A percentile compares a stretch with the other conserved stretches of the same genome.
phyloP scores from a whole-genome alignment of 228 moss, liverwort and hornwort species.

The Sphagnum fallax region DNA sequence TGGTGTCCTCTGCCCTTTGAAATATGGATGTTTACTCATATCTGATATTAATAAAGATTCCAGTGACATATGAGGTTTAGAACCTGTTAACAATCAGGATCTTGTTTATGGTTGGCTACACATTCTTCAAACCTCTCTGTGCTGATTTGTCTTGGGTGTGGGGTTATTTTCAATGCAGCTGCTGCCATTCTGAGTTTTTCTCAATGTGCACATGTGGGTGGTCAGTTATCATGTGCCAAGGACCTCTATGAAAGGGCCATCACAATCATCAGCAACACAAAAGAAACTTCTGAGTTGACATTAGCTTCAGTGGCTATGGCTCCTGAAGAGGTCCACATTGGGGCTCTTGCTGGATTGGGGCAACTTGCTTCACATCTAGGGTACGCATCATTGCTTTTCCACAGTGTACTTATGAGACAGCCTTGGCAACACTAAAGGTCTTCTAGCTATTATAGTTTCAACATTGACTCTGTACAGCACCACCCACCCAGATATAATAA shows the following conservation, averaged over 20 bases:
- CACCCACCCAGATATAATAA: too few species aligned
- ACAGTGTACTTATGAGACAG: neutral
- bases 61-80: neutral
- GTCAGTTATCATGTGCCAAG: constrained; percentile 57
- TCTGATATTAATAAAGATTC: too few species aligned
- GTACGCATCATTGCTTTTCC: constrained; percentile 18
- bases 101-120: too few species aligned
- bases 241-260: constrained; percentile 66
- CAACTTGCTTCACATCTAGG: constrained; percentile 66
- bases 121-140: too few species aligned
- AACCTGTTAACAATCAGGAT: neutral
- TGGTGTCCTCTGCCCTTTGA: too few species aligned
- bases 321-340: constrained; percentile 62
- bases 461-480: too few species aligned
- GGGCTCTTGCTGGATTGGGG: constrained; percentile 80
- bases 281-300: constrained; percentile 28
- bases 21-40: too few species aligned
- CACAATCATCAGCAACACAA: constrained; percentile 40
- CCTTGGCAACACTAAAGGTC: too few species aligned
- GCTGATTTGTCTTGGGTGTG: constrained; percentile 3
- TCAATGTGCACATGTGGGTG: constrained; percentile 75
- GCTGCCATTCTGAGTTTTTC: constrained; percentile 72
- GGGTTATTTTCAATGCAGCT: constrained; percentile 39
- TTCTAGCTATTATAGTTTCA: too few species aligned
- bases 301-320: constrained; percentile 69